Base-by-base conservation (phyloP, 1,139 yeast species). In the Yamadazyma oceani region DNA sequence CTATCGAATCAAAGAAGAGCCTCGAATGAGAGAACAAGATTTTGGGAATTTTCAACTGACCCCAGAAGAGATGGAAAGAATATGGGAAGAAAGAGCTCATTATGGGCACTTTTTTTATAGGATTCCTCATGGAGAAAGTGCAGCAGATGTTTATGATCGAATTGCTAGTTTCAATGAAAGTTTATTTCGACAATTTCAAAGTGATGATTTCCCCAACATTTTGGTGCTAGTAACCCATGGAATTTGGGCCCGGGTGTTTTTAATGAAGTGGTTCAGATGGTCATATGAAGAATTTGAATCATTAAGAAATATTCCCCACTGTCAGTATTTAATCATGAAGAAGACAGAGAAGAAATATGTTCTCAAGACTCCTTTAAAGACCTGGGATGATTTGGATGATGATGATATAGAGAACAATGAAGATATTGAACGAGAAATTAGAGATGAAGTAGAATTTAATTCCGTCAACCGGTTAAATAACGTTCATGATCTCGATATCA, bases 191-290 rank as follows among this genome's bases (percentile, higher is more conserved):
- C 94, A 85, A 55, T 89, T 89, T 54, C 78, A 77, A 41, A 68
- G 69, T 36, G 82, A 75, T 16, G 69, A 75, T 50, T 85, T 84
- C 58, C 90, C 94, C 9, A 71, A 75, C 35, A 82, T 88, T 13
- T 70, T 88, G 34, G 90, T 89, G 2, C 64, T 89, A 35, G 96
- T 89, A 26, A 84, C 96, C 2, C 97, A 89, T 58, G 97, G 97
- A 7, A 86, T 89, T 14, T 88, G 95, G 94, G 86, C 95, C 4
- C 67, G 97, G 32, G 96, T 88, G 11, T 89, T 89, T 53, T 60
- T 89, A 33, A 88, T 89, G 92, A 85, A 88, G 54, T 83, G 96
- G 96, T 89, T 81, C 57, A 68, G 95, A 39, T 89, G 97, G 96
- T 75, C 85, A 2, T 90, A 84, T 55, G 96, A 89, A 57, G 82